Conservation (phyloP, 2,329 filamentous ascomycete species). For the Aspergillus spinulosporus region DNA sequence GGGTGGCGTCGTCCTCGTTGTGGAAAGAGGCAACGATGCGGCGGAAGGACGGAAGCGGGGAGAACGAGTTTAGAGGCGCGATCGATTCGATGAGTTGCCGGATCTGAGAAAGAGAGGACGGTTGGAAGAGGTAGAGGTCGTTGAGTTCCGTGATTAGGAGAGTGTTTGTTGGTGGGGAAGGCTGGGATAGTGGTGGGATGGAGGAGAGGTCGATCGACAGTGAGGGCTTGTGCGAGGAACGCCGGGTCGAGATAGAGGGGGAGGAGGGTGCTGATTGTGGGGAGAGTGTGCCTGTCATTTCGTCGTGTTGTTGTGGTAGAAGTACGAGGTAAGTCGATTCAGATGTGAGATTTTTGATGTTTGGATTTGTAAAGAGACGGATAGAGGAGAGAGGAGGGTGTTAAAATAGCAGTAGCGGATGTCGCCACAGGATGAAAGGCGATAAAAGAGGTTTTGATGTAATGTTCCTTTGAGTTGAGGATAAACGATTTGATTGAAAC, state of each 20-base stretch:
- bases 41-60: conserved; percentile 51
- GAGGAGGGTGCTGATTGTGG: conserved; percentile 28
- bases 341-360: not conserved
- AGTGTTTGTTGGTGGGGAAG: conserved; percentile 51
- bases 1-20: conserved; percentile 43
- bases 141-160: conserved; percentile 53
- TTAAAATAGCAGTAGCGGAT: not conserved
- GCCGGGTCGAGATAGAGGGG: conserved; percentile 25
- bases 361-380: not conserved
- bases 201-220: conserved; percentile 50
- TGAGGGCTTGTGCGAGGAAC: conserved; percentile 36
- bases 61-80: conserved; percentile 52
- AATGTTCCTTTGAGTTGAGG: not conserved
- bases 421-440: conserved; percentile 4
- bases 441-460: not conserved
- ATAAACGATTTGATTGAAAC: not conserved
- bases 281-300: conserved; percentile 26
- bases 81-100: conserved; percentile 44
- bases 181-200: conserved; percentile 47
- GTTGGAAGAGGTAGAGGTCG: conserved; percentile 49
- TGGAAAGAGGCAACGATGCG: conserved; percentile 54
- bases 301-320: not conserved
- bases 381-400: not conserved
- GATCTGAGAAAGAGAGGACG: conserved; percentile 44
- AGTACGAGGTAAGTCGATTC: not conserved